These are phyloP conservation scores for Rhododendron simsii DNA, from an alignment of 148 eudicot species.

Conservation along the genomic window DNA sequence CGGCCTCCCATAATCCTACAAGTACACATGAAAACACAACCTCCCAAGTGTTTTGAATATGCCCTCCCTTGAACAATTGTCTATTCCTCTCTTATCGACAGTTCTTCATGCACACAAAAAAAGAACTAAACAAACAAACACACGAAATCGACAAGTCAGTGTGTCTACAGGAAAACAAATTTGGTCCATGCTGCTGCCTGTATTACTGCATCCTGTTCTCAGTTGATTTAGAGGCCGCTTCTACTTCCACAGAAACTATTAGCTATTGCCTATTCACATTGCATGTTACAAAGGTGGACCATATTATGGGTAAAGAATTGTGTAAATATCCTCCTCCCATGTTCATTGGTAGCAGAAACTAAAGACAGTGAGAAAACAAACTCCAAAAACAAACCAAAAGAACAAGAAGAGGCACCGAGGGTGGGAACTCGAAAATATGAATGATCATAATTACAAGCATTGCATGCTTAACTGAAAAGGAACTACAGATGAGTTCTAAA, in stretches of 20 bases:
- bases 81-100: neutral
- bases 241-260: neutral
- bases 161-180: neutral
- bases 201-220: neutral
- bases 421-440: neutral
- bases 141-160: neutral
- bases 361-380: neutral
- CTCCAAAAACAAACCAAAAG: neutral
- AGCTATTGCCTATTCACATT: neutral
- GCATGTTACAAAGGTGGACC: neutral
- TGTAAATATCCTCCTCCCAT: neutral
- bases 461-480: constrained; percentile 2
- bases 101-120: neutral
- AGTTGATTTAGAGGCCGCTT: neutral
- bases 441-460: neutral
- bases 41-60: neutral
- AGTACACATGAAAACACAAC: constrained; percentile 4
- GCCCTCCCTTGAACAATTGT: neutral
- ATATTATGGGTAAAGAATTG: neutral
- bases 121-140: neutral
- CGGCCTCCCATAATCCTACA: neutral
- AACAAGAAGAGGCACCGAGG: neutral
- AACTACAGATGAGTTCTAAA: constrained; percentile 8
- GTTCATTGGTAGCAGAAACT: neutral
- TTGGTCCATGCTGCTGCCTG: neutral